Conservation (phyloP, 2,329 filamentous ascomycete species). For the Cephalotrichum gorgonifer region DNA sequence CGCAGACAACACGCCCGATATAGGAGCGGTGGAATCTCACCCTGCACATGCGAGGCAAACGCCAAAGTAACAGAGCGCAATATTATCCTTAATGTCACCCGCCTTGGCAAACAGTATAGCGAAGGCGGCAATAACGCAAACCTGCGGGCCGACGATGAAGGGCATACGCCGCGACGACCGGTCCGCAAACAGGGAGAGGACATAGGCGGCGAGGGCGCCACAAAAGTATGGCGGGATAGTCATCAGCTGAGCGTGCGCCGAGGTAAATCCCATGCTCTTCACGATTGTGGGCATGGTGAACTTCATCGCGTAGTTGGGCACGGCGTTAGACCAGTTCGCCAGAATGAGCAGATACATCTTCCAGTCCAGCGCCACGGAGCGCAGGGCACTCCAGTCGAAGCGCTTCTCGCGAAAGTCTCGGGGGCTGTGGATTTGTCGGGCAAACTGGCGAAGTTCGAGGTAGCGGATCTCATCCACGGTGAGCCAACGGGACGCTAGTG, state of each 20-base stretch:
- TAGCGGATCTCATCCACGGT: conserved; percentile 28
- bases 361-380: conserved; percentile 48
- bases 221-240: conserved; percentile 14
- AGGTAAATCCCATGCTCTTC: conserved; percentile 13
- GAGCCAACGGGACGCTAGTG: conserved; percentile 35
- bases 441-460: conserved; percentile 24
- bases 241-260: conserved; percentile 15
- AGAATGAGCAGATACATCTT: conserved; percentile 29
- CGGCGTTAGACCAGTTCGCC: conserved; percentile 11
- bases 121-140: conserved; percentile 23
- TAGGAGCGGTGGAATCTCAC: conserved; percentile 7
- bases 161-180: conserved; percentile 5
- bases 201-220: conserved; percentile 7
- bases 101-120: conserved; percentile 17
- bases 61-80: conserved; percentile 34
- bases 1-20: background rate
- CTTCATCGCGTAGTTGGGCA: conserved; percentile 25
- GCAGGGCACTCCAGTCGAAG: conserved; percentile 43
- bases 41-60: conserved; percentile 22
- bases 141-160: conserved; percentile 28
- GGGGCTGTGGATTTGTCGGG: conserved; percentile 22
- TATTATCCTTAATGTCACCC: conserved; percentile 19
- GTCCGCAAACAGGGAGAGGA: conserved; percentile 1
- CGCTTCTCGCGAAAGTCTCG: conserved; percentile 39
- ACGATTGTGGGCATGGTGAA: conserved; percentile 24